Conservation (phyloP, 2,329 filamentous ascomycete genomes). For the Diaporthe ilicicola region DNA sequence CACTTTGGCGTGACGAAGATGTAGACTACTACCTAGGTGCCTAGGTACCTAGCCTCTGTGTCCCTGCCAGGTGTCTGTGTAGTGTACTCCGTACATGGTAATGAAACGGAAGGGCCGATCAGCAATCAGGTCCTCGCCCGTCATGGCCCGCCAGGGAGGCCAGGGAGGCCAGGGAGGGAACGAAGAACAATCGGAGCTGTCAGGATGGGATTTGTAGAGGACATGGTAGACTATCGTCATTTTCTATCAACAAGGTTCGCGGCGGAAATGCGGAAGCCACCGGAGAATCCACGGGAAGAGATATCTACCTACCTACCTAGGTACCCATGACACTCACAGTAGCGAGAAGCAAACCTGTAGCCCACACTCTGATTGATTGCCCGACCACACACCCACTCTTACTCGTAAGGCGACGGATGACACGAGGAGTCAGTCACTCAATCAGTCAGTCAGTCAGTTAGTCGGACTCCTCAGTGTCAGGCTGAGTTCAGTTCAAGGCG, state of each 20-base stretch:
- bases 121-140: conserved; percentile 1
- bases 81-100: background rate
- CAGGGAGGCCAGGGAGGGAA: background rate
- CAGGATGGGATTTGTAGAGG: background rate
- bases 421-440: background rate
- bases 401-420: background rate
- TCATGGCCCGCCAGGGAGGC: conserved; percentile 6
- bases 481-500: background rate
- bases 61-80: too few relatives aligned
- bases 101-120: conserved; percentile 20
- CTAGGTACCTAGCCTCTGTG: too few relatives aligned
- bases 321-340: conserved; percentile 1
- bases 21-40: too few relatives aligned
- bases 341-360: background rate
- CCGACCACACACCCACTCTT: background rate
- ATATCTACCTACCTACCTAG: too few relatives aligned
- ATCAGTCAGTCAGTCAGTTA: background rate
- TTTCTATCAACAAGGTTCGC: background rate
- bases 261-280: conserved; percentile 20
- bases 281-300: conserved; percentile 15
- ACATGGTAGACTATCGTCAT: background rate
- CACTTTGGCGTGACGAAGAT: background rate
- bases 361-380: background rate
- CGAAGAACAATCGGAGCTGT: background rate
- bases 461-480: background rate